These are phyloP conservation scores for Hypoxylon sp. DNA, from an alignment of 2,329 filamentous ascomycete genomes.

Conservation along the genomic window DNA sequence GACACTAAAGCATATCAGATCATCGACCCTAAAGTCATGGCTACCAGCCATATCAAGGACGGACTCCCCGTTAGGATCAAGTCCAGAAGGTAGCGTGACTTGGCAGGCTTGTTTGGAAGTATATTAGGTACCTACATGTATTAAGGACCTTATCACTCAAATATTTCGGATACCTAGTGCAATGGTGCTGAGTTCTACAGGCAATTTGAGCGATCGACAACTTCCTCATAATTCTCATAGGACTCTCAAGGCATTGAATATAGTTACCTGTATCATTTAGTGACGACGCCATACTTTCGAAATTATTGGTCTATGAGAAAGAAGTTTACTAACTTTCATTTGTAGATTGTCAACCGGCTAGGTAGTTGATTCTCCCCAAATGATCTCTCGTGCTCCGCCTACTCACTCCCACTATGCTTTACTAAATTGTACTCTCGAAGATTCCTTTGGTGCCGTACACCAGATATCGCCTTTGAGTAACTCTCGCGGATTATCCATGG, in stretches of 20 bases:
- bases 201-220: too few species aligned
- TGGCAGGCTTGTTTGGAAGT: background rate
- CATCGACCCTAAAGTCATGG: slow-evolving; percentile 18
- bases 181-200: too few species aligned
- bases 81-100: slow-evolving; percentile 9
- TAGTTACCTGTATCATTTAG: too few species aligned
- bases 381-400: background rate
- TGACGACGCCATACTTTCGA: too few species aligned
- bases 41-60: slow-evolving; percentile 48
- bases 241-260: too few species aligned
- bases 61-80: slow-evolving; percentile 43
- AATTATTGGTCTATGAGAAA: too few species aligned
- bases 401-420: background rate
- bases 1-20: slow-evolving; percentile 52
- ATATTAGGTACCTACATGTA: background rate
- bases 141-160: background rate
- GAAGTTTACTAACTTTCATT: too few species aligned
- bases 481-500: background rate
- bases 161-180: background rate
- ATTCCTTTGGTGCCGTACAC: background rate
- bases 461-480: background rate
- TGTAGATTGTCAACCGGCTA: too few species aligned
- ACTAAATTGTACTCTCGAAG: background rate
- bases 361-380: background rate
- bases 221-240: too few species aligned